A percentile compares a stretch with the other conserved stretches of the same genome.
Conservation (phyloP, 352 stramenopile genomes). For the Elongisporangium anandrum region DNA sequence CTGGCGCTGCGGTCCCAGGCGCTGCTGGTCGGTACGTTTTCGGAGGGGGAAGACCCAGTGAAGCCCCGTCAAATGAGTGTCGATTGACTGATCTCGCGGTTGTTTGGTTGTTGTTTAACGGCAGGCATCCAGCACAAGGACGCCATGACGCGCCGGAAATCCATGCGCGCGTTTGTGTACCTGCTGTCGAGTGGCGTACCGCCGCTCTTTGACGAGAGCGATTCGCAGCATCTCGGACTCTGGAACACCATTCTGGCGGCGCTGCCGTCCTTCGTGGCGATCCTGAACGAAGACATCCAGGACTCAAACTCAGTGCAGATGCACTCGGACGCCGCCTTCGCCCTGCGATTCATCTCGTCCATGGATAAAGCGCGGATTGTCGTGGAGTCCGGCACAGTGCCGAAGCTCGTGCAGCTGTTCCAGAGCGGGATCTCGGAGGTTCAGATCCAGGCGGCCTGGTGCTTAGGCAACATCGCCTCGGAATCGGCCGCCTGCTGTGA, state of each 20-base stretch:
- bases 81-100: background rate
- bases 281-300: conserved; percentile 63
- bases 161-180: conserved; percentile 85
- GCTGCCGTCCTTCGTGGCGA: conserved; percentile 73
- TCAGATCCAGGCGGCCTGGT: conserved; percentile 86
- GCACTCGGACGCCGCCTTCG: conserved; percentile 84
- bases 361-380: conserved; percentile 82
- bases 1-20: conserved; percentile 74
- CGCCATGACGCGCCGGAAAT: conserved; percentile 65
- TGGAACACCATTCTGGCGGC: conserved; percentile 81
- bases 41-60: background rate
- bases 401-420: conserved; percentile 80
- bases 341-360: conserved; percentile 83
- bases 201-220: conserved; percentile 75
- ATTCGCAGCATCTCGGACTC: conserved; percentile 79
- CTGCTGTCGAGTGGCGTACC: conserved; percentile 82
- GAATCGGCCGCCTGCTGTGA: conserved; percentile 71
- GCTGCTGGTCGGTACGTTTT: conserved; percentile 48
- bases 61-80: background rate
- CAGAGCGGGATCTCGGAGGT: conserved; percentile 84
- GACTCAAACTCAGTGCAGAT: conserved; percentile 65
- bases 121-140: conserved; percentile 81
- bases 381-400: conserved; percentile 66
- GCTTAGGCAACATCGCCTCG: conserved; percentile 81
- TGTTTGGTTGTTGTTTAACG: conserved; percentile 3